phyloP scores from a whole-genome alignment of 768 basidiomycete species.

The Candolleomyces efflorescens region DNA sequence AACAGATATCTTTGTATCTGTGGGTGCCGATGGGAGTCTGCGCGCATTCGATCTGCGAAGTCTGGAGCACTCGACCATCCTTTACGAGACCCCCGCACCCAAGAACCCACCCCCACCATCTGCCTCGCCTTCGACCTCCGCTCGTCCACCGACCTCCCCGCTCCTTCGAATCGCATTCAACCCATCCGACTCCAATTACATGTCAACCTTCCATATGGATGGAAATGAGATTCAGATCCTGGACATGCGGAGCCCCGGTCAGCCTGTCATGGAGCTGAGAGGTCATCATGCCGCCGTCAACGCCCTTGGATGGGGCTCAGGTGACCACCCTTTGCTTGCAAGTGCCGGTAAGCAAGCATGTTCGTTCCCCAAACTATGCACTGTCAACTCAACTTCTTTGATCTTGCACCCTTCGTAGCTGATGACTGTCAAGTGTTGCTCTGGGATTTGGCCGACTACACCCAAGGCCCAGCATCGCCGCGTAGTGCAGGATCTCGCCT shows the following conservation, averaged over 20 bases:
- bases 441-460: conserved; percentile 79
- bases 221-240: conserved; percentile 86
- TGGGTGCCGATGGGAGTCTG: conserved; percentile 94
- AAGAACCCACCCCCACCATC: conserved; percentile 62
- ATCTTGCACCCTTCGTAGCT: conserved; percentile 37
- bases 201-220: conserved; percentile 97
- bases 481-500: conserved; percentile 67
- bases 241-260: conserved; percentile 95
- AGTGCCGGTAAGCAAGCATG: conserved; percentile 64
- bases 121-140: conserved; percentile 51
- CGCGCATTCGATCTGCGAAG: conserved; percentile 96
- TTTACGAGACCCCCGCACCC: conserved; percentile 89
- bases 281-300: conserved; percentile 82
- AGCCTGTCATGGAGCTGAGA: conserved; percentile 87
- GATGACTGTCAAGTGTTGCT: conserved; percentile 94
- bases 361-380: neutral
- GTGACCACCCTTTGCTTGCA: conserved; percentile 78
- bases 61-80: conserved; percentile 96
- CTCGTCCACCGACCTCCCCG: conserved; percentile 74
- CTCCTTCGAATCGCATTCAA: conserved; percentile 88
- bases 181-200: conserved; percentile 88
- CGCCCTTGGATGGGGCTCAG: conserved; percentile 86
- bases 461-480: conserved; percentile 61
- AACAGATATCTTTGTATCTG: conserved; percentile 96
- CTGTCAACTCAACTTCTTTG: neutral